These are phyloP conservation scores for Linnemannia hyalina DNA, from an alignment of 192 early-diverging fungal genomes.

Conservation along the genomic window DNA sequence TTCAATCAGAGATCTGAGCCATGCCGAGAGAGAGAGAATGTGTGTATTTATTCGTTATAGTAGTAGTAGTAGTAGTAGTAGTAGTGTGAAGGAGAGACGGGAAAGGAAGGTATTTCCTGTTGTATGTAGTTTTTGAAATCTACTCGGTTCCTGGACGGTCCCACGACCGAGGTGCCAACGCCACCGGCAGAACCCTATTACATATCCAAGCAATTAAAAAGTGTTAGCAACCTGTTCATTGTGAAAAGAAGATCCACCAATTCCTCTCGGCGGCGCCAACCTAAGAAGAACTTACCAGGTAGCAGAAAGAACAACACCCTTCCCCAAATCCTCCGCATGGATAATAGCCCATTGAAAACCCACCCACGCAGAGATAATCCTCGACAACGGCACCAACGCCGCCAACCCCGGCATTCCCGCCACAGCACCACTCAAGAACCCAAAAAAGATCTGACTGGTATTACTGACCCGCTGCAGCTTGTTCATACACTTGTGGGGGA, in stretches of 20 bases:
- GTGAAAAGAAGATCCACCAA: no score
- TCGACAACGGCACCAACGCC: constrained; percentile 50
- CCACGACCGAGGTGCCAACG: constrained; percentile 60
- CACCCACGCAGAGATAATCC: constrained; percentile 61
- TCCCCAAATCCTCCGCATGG: constrained; percentile 53
- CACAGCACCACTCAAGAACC: constrained; percentile 53
- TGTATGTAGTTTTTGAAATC: background rate
- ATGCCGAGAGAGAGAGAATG: background rate
- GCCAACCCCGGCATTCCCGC: constrained; percentile 38
- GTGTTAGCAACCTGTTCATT: background rate
- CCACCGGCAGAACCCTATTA: constrained; percentile 59
- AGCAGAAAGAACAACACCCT: constrained; percentile 59
- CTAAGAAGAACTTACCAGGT: constrained; percentile 52
- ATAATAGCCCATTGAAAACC: constrained; percentile 59
- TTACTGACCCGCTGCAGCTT: constrained; percentile 55
- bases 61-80: background rate
- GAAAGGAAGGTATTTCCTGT: background rate
- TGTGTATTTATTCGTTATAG: background rate
- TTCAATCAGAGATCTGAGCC: background rate
- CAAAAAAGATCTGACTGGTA: constrained; percentile 58
- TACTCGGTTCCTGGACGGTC: constrained; percentile 42
- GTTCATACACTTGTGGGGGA: constrained; percentile 59
- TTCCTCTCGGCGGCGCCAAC: background rate
- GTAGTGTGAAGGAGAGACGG: background rate
- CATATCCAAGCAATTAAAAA: background rate